phyloP scores from a whole-genome alignment of 2,329 filamentous ascomycete species.

The Alternaria postmessia region DNA sequence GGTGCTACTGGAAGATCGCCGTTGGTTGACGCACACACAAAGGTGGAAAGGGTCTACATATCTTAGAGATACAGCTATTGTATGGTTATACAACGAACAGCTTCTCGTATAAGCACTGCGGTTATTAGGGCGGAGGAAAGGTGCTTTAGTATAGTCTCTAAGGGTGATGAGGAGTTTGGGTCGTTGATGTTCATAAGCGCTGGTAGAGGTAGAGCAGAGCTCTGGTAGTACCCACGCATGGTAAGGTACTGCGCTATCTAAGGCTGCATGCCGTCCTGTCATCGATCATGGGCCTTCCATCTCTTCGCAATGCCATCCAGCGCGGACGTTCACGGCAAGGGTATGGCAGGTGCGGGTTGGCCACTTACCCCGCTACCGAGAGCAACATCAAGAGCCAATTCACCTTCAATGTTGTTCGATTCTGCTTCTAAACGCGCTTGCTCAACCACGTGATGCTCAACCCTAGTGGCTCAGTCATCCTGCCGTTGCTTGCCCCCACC shows the following conservation, averaged over 20 bases:
- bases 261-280: background rate
- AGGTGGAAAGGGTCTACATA: conserved; percentile 26
- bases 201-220: background rate
- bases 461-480: too few relatives aligned
- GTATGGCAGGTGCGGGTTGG: background rate
- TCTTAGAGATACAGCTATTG: conserved; percentile 25
- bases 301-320: background rate
- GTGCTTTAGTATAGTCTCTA: conserved; percentile 19
- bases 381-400: too few relatives aligned
- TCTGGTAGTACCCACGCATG: background rate
- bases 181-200: too few relatives aligned
- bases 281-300: background rate
- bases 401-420: too few relatives aligned
- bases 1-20: conserved; percentile 13
- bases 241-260: background rate
- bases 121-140: conserved; percentile 18
- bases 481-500: too few relatives aligned
- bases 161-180: background rate
- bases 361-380: too few relatives aligned
- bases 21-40: conserved; percentile 20
- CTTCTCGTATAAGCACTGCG: conserved; percentile 21
- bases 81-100: conserved; percentile 21
- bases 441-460: too few relatives aligned
- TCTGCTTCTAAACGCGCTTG: too few relatives aligned
- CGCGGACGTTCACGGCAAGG: background rate